phyloP scores from a whole-genome alignment of 192 early-diverging fungal species.

The Coemansia sp. region DNA sequence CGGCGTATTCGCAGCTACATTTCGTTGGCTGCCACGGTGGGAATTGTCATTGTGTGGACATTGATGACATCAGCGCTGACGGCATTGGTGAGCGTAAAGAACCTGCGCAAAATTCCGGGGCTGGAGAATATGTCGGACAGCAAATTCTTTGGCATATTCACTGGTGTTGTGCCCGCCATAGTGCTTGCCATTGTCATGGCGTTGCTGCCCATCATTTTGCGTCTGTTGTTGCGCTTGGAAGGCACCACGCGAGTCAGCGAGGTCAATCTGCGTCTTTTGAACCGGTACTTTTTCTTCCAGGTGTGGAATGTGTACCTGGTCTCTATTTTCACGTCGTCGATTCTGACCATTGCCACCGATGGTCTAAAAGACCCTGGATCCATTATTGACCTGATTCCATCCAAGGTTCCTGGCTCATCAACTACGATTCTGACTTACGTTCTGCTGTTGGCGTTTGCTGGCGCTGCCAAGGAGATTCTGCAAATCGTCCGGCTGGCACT shows the following conservation, averaged over 20 bases:
- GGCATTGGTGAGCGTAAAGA: conserved; percentile 55
- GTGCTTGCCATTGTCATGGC: conserved; percentile 70
- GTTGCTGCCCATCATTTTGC: conserved; percentile 71
- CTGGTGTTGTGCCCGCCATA: conserved; percentile 76
- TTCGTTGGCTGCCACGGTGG: conserved; percentile 55
- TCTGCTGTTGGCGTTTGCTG: conserved; percentile 69
- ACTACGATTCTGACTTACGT: conserved; percentile 85
- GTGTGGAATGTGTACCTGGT: conserved; percentile 81
- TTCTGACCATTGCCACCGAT: conserved; percentile 48
- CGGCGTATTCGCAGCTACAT: conserved; percentile 61
- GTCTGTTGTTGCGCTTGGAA: conserved; percentile 61
- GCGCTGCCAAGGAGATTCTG: conserved; percentile 67
- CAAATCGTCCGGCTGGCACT: conserved; percentile 67
- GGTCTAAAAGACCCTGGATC: conserved; percentile 28
- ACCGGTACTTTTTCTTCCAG: conserved; percentile 81
- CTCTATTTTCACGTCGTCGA: conserved; percentile 69
- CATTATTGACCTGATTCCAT: conserved; percentile 54
- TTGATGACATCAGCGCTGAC: conserved; percentile 63
- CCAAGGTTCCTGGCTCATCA: conserved; percentile 68
- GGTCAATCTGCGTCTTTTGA: conserved; percentile 64
- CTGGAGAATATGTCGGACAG: conserved; percentile 40
- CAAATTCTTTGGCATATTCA: conserved; percentile 57
- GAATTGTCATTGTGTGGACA: conserved; percentile 74
- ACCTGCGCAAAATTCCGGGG: conserved; percentile 56
- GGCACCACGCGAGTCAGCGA: conserved; percentile 62